A percentile compares a stretch with the other conserved stretches of the same genome.
Evolutionary conservation across 2,329 filamentous ascomycete species (phyloP).

Genomic region (Alternaria rosae): DNA sequence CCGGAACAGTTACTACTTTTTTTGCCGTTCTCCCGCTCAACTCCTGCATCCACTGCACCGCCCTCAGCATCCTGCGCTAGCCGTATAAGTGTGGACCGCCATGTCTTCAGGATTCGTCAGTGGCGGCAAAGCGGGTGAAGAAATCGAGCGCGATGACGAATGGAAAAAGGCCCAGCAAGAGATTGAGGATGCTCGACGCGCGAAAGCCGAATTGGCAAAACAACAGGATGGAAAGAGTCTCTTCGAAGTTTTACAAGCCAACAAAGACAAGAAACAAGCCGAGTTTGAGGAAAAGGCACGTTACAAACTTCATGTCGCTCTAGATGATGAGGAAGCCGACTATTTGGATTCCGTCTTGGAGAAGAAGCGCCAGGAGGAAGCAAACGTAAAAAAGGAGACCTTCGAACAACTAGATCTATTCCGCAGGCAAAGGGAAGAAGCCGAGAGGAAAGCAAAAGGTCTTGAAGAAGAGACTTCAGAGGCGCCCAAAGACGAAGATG

Average conservation of each 20-base stretch:
- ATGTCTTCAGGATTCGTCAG: constrained; percentile 62
- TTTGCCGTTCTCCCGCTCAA: constrained; percentile 7
- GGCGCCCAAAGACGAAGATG: constrained; percentile 46
- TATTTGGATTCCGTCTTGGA: constrained; percentile 71
- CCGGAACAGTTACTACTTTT: constrained; percentile 10
- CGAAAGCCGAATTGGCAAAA: constrained; percentile 61
- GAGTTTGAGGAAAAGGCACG: constrained; percentile 77
- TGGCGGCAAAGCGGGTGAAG: constrained; percentile 57
- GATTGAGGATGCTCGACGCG: constrained; percentile 66
- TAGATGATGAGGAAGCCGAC: constrained; percentile 81
- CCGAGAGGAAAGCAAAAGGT: constrained; percentile 56
- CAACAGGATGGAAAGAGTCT: constrained; percentile 67
- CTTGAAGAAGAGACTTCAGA: constrained; percentile 51
- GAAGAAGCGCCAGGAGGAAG: constrained; percentile 64
- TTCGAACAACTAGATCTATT: constrained; percentile 66
- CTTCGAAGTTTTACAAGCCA: constrained; percentile 79
- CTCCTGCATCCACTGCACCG: background rate
- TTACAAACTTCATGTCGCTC: constrained; percentile 77
- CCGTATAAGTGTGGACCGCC: constrained; percentile 13
- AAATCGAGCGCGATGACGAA: constrained; percentile 57
- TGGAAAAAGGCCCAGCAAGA: constrained; percentile 72
- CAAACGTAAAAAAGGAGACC: constrained; percentile 65
- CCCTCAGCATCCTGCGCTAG: constrained; percentile 18
- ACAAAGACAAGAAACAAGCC: constrained; percentile 87
- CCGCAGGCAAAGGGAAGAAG: constrained; percentile 65